A percentile compares a stretch with the other conserved stretches of the same genome.
These are phyloP conservation scores for Kregervanrija fluxuum DNA, from an alignment of 805 yeast genomes.

Conservation along the genomic window DNA sequence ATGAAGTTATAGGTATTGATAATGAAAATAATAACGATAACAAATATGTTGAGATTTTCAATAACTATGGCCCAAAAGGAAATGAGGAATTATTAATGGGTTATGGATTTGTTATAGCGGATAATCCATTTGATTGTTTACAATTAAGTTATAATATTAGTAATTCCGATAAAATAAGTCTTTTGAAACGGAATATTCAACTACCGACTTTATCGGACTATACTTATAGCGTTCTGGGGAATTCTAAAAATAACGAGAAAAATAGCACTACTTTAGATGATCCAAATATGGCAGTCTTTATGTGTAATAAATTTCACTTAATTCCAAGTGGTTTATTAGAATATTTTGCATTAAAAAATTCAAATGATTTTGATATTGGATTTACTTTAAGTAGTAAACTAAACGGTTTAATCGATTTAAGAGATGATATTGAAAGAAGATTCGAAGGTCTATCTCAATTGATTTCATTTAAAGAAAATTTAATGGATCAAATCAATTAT, in stretches of 20 bases:
- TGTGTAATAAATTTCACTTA: slow-evolving; percentile 22
- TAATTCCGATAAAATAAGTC: background rate
- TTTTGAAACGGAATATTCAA: slow-evolving; percentile 15
- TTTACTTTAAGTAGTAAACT: slow-evolving; percentile 45
- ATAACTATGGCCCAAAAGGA: slow-evolving; percentile 84
- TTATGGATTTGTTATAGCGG: slow-evolving; percentile 67
- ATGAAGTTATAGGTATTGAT: background rate
- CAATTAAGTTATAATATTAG: slow-evolving; percentile 47
- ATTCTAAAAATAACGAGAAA: slow-evolving; percentile 1
- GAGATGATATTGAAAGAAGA: slow-evolving; percentile 47
- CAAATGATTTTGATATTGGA: slow-evolving; percentile 37
- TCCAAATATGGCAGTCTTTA: slow-evolving; percentile 13
- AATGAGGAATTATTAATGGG: slow-evolving; percentile 76
- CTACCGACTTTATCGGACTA: slow-evolving; percentile 24
- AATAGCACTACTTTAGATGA: background rate
- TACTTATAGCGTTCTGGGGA: slow-evolving; percentile 18
- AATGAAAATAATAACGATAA: background rate
- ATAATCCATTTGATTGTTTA: slow-evolving; percentile 50
- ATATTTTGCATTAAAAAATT: slow-evolving; percentile 42
- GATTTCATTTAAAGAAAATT: slow-evolving; percentile 3
- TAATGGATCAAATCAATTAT: slow-evolving; percentile 8
- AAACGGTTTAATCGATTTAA: slow-evolving; percentile 54
- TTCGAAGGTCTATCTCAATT: slow-evolving; percentile 17
- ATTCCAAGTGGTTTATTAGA: slow-evolving; percentile 41
- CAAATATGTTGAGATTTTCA: slow-evolving; percentile 49